These are phyloP conservation scores for Citrus reticulata DNA, from an alignment of 345 rosid genomes.

Conservation along the genomic window DNA sequence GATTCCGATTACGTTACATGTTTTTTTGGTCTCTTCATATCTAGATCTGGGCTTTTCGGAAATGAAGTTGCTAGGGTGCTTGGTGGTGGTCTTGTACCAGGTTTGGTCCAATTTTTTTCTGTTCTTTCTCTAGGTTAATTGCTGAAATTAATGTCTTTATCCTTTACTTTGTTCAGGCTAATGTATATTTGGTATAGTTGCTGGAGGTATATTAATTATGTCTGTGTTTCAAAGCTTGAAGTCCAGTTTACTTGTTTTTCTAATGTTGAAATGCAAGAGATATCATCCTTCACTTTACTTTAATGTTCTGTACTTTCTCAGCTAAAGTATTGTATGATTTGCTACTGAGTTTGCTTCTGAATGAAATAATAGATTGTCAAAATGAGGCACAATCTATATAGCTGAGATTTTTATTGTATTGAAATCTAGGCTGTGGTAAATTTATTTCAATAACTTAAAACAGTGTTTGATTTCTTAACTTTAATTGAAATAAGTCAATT, in stretches of 20 bases:
- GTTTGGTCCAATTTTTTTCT: slow-evolving; percentile 32
- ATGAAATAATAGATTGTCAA: background rate
- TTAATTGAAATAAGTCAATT: background rate
- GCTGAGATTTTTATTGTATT: background rate
- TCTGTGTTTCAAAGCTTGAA: background rate
- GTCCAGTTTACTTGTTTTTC: background rate
- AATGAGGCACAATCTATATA: background rate
- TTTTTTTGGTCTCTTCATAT: slow-evolving; percentile 17
- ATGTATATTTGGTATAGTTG: background rate
- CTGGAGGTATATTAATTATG: background rate
- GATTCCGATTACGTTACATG: background rate
- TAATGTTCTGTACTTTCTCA: background rate
- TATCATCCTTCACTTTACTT: background rate
- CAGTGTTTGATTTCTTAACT: background rate
- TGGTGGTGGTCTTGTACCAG: slow-evolving; percentile 98
- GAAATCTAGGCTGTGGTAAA: background rate
- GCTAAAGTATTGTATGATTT: background rate
- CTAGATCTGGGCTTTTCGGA: slow-evolving; percentile 76
- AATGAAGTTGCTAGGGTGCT: slow-evolving; percentile 85
- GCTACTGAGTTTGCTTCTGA: background rate
- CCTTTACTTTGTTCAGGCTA: background rate
- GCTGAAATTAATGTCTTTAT: background rate
- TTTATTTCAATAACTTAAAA: background rate
- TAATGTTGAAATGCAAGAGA: background rate
- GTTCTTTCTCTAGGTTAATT: slow-evolving; percentile 3